These are phyloP conservation scores for Pleurotus tuber-regium DNA, from an alignment of 768 basidiomycete species.

Conservation along the genomic window DNA sequence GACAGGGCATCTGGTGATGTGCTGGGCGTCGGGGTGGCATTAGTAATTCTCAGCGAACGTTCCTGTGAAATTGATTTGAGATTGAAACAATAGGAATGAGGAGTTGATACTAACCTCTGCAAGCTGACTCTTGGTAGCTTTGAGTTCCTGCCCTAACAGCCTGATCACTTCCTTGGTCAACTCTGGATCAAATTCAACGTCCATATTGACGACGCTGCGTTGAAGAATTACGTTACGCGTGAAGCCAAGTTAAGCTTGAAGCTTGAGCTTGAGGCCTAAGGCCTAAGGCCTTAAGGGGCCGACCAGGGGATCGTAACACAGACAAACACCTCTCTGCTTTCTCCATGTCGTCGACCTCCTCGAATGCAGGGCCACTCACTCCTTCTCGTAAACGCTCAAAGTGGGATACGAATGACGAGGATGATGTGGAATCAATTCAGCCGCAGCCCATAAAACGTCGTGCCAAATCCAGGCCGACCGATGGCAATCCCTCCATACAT, in stretches of 20 bases:
- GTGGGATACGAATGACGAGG: conserved; percentile 56
- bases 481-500: conserved; percentile 20
- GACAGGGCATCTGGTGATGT: not conserved
- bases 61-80: not conserved
- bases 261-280: too few relatives aligned
- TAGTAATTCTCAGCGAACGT: not conserved
- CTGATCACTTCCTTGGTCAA: not conserved
- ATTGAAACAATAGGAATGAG: not conserved
- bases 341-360: conserved; percentile 20
- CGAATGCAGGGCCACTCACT: conserved; percentile 42
- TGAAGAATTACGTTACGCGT: too few relatives aligned
- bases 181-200: not conserved
- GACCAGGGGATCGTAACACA: too few relatives aligned
- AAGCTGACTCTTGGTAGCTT: not conserved
- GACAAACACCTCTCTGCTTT: not conserved
- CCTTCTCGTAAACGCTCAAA: conserved; percentile 75
- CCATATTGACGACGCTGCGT: too few relatives aligned
- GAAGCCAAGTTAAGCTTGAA: too few relatives aligned
- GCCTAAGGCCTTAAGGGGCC: too few relatives aligned
- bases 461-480: conserved; percentile 40
- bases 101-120: not conserved
- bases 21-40: not conserved
- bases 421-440: conserved; percentile 24
- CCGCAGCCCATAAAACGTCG: conserved; percentile 52
- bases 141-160: not conserved